phyloP scores from a whole-genome alignment of 768 basidiomycete species.

The Leccinellum rugosiceps region DNA sequence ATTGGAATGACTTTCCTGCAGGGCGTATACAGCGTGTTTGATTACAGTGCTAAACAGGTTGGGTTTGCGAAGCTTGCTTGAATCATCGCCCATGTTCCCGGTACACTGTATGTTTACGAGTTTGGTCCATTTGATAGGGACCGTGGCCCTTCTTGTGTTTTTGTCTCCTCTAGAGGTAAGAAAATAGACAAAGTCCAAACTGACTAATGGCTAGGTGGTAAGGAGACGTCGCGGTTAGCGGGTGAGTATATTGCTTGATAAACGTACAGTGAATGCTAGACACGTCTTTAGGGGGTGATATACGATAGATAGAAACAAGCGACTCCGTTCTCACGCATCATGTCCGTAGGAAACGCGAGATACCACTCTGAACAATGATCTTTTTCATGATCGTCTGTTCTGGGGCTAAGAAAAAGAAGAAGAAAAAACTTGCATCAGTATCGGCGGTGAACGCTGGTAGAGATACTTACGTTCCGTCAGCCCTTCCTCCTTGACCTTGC shows the following conservation, averaged over 20 bases:
- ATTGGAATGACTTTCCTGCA: too few species aligned
- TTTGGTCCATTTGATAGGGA: too few species aligned
- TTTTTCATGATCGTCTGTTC: conserved; percentile 93
- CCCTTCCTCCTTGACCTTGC: conserved; percentile 89
- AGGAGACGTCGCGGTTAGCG: background rate
- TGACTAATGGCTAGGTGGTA: conserved; percentile 33
- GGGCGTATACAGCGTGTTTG: too few species aligned
- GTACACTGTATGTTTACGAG: too few species aligned
- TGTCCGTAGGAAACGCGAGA: conserved; percentile 69
- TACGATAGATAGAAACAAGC: background rate
- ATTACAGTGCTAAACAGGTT: too few species aligned
- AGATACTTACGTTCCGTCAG: conserved; percentile 67
- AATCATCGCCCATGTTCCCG: too few species aligned
- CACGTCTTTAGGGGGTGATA: background rate
- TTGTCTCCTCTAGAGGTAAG: too few species aligned
- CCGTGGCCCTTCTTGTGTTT: too few species aligned
- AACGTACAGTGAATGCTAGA: conserved; percentile 11
- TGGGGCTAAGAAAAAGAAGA: conserved; percentile 49
- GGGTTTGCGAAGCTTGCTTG: too few species aligned
- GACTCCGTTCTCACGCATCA: conserved; percentile 6
- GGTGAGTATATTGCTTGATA: background rate
- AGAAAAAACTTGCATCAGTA: background rate
- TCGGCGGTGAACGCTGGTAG: too few species aligned
- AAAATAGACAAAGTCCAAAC: conserved; percentile 44
- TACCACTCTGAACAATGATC: conserved; percentile 68